Base-by-base conservation (phyloP, 1,284 basidiomycete species). In the Kalmanozyma brasiliensis region DNA sequence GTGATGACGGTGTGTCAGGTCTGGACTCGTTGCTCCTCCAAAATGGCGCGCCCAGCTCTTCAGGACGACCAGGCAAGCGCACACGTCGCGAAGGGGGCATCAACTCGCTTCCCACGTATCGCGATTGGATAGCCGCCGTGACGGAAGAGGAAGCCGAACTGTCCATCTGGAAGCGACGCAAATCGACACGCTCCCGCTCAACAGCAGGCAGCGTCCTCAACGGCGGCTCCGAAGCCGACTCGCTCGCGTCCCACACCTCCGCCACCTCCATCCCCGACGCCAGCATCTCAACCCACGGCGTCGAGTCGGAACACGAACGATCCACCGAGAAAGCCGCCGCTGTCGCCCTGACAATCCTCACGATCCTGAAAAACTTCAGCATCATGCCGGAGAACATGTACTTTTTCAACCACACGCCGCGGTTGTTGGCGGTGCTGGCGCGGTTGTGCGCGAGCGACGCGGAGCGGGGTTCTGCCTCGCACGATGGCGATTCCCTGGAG, bases 291-390 rank as follows among this genome's bases (percentile, higher is more conserved):
- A 66, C 71, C 20, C 35, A 36, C 11, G 66, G 59, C 20, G 65
- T 68, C 4, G 48, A 66, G 36, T 51, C 53, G 19, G 65, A 63
- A 36, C 46, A 61, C 32, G 76, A 79, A 40, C 67, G 67, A 6
- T 41, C 42, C 8, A 57, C 58, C 2, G 65, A 77, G 37, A 74
- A 71, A 14, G 52, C 47, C 24, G 89, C 86, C 23, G 89, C 90
- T 58, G 83, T 89, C 46, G 86, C 94, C 37, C 85, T 93, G 26
- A 85, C 89, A 1, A 85, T 91, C 37, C 82, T 90, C 43, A 93
- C 91, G 78, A 89, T 98, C 71, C 84, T 98, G 47, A 90, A 93
- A 45, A 97, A 96, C 83, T 86, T 96, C 65, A 88, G 92, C 8
- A 84, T 88, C 51, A 85, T 90, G 63, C 84, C 85, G 4, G 90